A percentile compares a stretch with the other conserved stretches of the same genome.
These are phyloP conservation scores for Colletotrichum orbiculare DNA, from an alignment of 2,329 filamentous ascomycete species.

Conservation along the genomic window DNA sequence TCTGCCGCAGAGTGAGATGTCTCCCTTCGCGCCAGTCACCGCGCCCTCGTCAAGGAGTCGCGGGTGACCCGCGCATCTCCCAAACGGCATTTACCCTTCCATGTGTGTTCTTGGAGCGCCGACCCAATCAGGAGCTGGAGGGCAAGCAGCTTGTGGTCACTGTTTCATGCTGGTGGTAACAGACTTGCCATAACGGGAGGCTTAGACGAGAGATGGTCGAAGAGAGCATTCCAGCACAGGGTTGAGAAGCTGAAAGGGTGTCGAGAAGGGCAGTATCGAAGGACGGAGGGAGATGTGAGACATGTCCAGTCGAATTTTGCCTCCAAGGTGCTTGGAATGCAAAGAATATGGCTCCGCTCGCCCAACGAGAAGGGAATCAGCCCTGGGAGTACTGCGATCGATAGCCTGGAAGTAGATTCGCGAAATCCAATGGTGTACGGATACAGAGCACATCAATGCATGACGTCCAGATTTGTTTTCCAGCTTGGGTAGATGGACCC, in stretches of 20 bases:
- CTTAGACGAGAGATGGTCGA: constrained; percentile 12
- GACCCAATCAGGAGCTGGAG: constrained; percentile 6
- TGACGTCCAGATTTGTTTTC: no score
- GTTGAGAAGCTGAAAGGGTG: constrained; percentile 27
- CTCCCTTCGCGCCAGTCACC: constrained; percentile 33
- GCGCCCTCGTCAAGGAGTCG: constrained; percentile 31
- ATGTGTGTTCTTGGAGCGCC: constrained; percentile 17
- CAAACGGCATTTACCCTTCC: constrained; percentile 3
- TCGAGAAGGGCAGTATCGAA: constrained; percentile 7
- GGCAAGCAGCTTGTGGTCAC: constrained; percentile 6
- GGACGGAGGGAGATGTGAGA: constrained; percentile 31
- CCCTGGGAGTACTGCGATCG: no score
- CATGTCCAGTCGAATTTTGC: constrained; percentile 16
- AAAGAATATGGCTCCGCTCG: neutral
- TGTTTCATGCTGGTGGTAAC: constrained; percentile 15
- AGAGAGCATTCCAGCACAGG: constrained; percentile 28
- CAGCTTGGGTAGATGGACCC: no score
- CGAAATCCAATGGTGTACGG: neutral
- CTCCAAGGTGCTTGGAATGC: constrained; percentile 26
- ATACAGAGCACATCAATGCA: no score
- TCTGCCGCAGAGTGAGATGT: constrained; percentile 7
- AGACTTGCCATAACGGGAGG: constrained; percentile 18
- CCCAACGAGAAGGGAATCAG: no score
- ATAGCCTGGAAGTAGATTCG: neutral
- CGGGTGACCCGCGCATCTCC: constrained; percentile 22